Percentiles rank a stretch among this genome's conserved stretches.
These are phyloP conservation scores for Phytophthora sojae DNA, from an alignment of 352 stramenopile species.

Conservation along the genomic window DNA sequence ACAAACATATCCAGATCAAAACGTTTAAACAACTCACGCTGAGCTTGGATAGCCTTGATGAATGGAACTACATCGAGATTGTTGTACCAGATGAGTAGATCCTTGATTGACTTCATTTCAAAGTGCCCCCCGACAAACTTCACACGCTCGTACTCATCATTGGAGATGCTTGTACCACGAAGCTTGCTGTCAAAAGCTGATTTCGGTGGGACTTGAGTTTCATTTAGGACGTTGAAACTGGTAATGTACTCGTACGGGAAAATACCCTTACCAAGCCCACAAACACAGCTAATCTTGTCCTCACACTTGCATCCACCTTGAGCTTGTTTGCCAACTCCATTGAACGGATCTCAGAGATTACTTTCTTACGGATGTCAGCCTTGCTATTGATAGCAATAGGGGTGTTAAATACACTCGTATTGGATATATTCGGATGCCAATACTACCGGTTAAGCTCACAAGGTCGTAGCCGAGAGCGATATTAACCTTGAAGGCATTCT, in stretches of 20 bases:
- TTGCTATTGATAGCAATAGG: constrained; percentile 26
- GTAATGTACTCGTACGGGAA: not conserved
- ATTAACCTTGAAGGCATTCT: constrained; percentile 13
- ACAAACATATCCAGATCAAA: not conserved
- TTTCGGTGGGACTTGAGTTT: not conserved
- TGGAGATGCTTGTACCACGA: not conserved
- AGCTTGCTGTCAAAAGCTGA: not conserved
- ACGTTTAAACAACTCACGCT: not conserved
- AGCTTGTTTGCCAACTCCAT: constrained; percentile 30
- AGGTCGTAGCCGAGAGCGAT: constrained; percentile 18
- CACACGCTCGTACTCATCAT: not conserved
- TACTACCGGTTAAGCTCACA: constrained; percentile 3
- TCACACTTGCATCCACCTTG: constrained; percentile 39
- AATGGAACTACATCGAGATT: not conserved
- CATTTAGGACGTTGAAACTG: not conserved
- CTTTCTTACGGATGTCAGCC: constrained; percentile 17
- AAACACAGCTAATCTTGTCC: constrained; percentile 41
- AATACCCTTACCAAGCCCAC: constrained; percentile 12
- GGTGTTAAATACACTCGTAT: constrained; percentile 10
- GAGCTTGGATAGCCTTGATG: not conserved
- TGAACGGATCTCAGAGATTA: constrained; percentile 18
- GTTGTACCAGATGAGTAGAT: not conserved
- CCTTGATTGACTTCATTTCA: not conserved
- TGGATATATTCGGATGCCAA: constrained; percentile 1
- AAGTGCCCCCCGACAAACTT: not conserved